Conservation (phyloP, 352 stramenopile genomes). For the Phytophthora agathidicida region DNA sequence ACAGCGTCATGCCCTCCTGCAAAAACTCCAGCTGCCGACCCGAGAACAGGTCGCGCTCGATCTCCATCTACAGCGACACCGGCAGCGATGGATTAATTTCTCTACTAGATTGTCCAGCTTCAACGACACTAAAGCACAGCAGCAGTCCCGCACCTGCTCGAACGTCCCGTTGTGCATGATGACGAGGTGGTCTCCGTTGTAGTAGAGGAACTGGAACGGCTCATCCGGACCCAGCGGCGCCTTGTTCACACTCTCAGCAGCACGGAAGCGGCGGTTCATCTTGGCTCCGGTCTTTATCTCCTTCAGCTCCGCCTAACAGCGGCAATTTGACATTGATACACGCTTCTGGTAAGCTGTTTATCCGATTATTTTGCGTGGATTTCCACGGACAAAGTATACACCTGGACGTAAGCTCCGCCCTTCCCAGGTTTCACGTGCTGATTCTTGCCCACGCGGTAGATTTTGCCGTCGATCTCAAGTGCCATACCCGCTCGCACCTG, state of each 20-base stretch:
- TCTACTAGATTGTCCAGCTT: neutral
- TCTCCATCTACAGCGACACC: conserved; percentile 59
- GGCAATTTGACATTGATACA: conserved; percentile 4
- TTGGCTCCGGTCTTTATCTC: conserved; percentile 89
- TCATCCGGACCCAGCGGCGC: conserved; percentile 74
- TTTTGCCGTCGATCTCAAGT: conserved; percentile 82
- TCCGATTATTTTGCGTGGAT: neutral
- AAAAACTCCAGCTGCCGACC: conserved; percentile 80
- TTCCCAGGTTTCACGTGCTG: conserved; percentile 89
- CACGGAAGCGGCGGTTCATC: conserved; percentile 83
- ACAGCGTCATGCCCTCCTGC: conserved; percentile 78
- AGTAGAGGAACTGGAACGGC: conserved; percentile 86
- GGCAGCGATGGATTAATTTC: neutral
- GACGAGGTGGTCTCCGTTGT: conserved; percentile 76
- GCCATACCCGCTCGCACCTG: conserved; percentile 84
- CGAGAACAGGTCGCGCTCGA: conserved; percentile 71
- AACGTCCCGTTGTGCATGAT: conserved; percentile 86
- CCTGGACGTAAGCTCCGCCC: conserved; percentile 81
- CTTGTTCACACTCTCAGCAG: conserved; percentile 82
- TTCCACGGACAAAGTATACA: conserved; percentile 13
- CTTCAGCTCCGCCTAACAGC: conserved; percentile 72
- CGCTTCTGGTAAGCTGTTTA: conserved; percentile 1
- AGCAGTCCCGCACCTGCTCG: conserved; percentile 67
- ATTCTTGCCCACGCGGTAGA: conserved; percentile 86
- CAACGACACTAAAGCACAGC: neutral